Evolutionary conservation across 306 rosid species (phyloP).

Genomic region (Pyrus pyrifolia): DNA sequence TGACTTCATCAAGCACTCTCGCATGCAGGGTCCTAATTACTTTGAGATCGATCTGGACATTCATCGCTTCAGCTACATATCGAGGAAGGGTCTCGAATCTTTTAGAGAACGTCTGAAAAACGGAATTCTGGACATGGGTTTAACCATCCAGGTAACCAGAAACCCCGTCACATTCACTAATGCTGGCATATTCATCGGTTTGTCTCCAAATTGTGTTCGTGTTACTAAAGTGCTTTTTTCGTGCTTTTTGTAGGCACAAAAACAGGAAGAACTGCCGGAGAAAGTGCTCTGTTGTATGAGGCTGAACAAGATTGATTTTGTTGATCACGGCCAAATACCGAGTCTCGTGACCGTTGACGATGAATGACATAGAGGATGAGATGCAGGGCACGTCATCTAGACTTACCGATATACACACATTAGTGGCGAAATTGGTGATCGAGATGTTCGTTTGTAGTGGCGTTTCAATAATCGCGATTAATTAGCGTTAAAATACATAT

Average conservation of each 20-base stretch:
- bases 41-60: slow-evolving; percentile 96
- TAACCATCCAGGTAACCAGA: slow-evolving; percentile 72
- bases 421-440: background rate
- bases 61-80: slow-evolving; percentile 91
- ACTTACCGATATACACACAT: background rate
- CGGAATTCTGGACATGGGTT: slow-evolving; percentile 71
- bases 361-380: slow-evolving; percentile 19
- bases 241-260: slow-evolving; percentile 57
- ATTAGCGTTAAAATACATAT: background rate
- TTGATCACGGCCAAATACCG: slow-evolving; percentile 62
- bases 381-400: background rate
- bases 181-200: background rate
- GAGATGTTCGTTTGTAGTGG: background rate
- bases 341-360: slow-evolving; percentile 50
- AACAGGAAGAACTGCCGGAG: slow-evolving; percentile 88
- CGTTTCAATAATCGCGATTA: background rate
- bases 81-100: slow-evolving; percentile 87
- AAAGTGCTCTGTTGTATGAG: slow-evolving; percentile 83
- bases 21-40: slow-evolving; percentile 73
- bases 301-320: slow-evolving; percentile 79
- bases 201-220: background rate
- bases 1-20: background rate
- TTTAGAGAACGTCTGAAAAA: slow-evolving; percentile 72
- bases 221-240: background rate
- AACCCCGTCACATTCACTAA: background rate